Evolutionary conservation across 768 basidiomycete species (phyloP).

Genomic region (Suillus bovinus): DNA sequence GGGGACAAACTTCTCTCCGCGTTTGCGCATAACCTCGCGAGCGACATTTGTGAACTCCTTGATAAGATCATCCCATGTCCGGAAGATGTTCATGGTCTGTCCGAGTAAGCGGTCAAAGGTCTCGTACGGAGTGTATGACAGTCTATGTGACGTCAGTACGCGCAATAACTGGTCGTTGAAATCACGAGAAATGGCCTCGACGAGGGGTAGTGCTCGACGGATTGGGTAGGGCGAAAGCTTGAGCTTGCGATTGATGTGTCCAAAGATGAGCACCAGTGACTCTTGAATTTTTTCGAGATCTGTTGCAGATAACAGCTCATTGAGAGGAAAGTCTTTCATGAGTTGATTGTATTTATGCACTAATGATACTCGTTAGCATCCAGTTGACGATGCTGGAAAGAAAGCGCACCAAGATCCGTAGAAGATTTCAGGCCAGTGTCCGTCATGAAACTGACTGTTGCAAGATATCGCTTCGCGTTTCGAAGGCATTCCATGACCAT

Average conservation of each 20-base stretch:
- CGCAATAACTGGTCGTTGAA: slow-evolving; percentile 94
- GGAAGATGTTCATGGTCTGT: slow-evolving; percentile 76
- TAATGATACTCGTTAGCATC: slow-evolving; percentile 25
- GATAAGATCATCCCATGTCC: slow-evolving; percentile 86
- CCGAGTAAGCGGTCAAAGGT: slow-evolving; percentile 87
- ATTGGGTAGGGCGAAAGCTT: slow-evolving; percentile 97
- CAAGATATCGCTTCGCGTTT: slow-evolving; percentile 95
- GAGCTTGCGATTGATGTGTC: slow-evolving; percentile 93
- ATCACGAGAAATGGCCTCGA: slow-evolving; percentile 97
- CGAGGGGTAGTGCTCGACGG: slow-evolving; percentile 91
- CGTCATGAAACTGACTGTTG: slow-evolving; percentile 96
- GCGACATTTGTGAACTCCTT: slow-evolving; percentile 94
- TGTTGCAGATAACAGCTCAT: slow-evolving; percentile 94
- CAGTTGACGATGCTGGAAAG: neutral
- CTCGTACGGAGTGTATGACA: slow-evolving; percentile 92
- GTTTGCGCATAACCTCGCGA: slow-evolving; percentile 88
- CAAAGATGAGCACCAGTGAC: slow-evolving; percentile 82
- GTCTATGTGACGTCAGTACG: slow-evolving; percentile 86
- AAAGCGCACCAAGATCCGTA: slow-evolving; percentile 71
- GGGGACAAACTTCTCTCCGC: slow-evolving; percentile 91
- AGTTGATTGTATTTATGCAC: slow-evolving; percentile 98
- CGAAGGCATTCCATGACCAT: slow-evolving; percentile 93
- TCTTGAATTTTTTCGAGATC: slow-evolving; percentile 96
- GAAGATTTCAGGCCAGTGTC: slow-evolving; percentile 97
- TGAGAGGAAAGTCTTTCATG: slow-evolving; percentile 99